Percentiles rank a stretch among this genome's conserved stretches.
phyloP scores from a whole-genome alignment of 1,284 basidiomycete species.

The Ceratorhiza oryzae-sativae region DNA sequence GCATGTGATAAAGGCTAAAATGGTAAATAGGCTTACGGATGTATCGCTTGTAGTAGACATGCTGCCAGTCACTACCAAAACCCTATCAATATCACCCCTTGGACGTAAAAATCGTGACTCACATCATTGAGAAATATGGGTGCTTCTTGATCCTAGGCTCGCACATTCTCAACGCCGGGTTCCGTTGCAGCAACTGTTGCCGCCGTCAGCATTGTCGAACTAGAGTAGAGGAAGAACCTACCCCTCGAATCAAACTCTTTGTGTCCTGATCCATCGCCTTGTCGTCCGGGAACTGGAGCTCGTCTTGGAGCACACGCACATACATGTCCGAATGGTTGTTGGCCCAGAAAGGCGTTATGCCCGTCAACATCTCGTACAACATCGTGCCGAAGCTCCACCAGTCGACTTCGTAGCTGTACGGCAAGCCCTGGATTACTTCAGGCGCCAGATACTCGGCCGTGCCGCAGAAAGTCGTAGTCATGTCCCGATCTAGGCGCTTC shows the following conservation, averaged over 20 bases:
- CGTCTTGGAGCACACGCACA: slow-evolving; percentile 85
- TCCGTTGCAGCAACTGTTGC: slow-evolving; percentile 83
- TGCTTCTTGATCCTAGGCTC: slow-evolving; percentile 93
- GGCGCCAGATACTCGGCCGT: slow-evolving; percentile 95
- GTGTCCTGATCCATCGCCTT: slow-evolving; percentile 92
- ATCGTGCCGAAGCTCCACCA: slow-evolving; percentile 99
- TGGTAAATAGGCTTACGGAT: slow-evolving; percentile 66
- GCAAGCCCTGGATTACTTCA: slow-evolving; percentile 89
- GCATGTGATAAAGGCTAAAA: not conserved
- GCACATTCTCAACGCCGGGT: slow-evolving; percentile 87
- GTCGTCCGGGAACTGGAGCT: slow-evolving; percentile 88
- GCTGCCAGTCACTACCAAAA: slow-evolving; percentile 79
- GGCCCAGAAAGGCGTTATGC: slow-evolving; percentile 92
- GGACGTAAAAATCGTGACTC: slow-evolving; percentile 49
- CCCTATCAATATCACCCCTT: not conserved
- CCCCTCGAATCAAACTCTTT: slow-evolving; percentile 91
- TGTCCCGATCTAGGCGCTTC: slow-evolving; percentile 53
- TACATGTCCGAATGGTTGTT: slow-evolving; percentile 96
- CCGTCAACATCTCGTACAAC: slow-evolving; percentile 93
- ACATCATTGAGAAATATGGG: slow-evolving; percentile 97
- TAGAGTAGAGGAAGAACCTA: slow-evolving; percentile 55
- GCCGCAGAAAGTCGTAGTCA: slow-evolving; percentile 85
- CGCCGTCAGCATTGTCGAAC: slow-evolving; percentile 14
- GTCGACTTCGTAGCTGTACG: slow-evolving; percentile 94
- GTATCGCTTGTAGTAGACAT: slow-evolving; percentile 93